Conservation (phyloP, 1,284 basidiomycete species). For the Lentinula novae-zelandiae region DNA sequence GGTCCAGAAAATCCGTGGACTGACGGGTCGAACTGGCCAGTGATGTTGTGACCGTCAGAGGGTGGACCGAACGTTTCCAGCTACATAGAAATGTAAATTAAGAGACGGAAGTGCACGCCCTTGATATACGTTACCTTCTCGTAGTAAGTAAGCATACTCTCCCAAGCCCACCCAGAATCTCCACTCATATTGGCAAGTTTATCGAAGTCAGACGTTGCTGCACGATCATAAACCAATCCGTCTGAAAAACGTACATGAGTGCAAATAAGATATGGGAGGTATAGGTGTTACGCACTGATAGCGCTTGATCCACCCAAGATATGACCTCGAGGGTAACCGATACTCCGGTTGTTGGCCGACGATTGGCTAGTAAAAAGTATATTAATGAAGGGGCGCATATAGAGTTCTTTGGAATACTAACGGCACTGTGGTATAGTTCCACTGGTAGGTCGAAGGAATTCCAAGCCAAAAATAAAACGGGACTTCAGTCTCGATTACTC, state of each 20-base stretch:
- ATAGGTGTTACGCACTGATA: constrained; percentile 8
- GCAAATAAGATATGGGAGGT: background rate
- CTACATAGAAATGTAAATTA: background rate
- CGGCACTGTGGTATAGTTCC: background rate
- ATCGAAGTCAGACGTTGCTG: constrained; percentile 26
- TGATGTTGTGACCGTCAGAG: constrained; percentile 10
- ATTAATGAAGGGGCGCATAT: background rate
- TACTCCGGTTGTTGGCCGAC: background rate
- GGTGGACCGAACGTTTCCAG: constrained; percentile 5
- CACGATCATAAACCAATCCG: constrained; percentile 25
- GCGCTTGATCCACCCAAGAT: constrained; percentile 10
- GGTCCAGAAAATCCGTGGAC: constrained; percentile 13
- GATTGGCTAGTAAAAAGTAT: background rate
- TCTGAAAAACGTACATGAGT: constrained; percentile 14
- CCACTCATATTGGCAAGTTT: constrained; percentile 22
- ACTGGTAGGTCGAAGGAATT: background rate
- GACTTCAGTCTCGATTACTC: background rate
- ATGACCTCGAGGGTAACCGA: constrained; percentile 9
- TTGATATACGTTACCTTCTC: constrained; percentile 14
- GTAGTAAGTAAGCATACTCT: constrained; percentile 19
- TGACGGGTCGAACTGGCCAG: constrained; percentile 12
- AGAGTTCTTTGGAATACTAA: background rate
- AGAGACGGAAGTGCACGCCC: too few species aligned
- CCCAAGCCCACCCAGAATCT: constrained; percentile 28
- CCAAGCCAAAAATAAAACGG: background rate